Conservation (phyloP, 805 yeast species). For the Pichia occidentalis region DNA sequence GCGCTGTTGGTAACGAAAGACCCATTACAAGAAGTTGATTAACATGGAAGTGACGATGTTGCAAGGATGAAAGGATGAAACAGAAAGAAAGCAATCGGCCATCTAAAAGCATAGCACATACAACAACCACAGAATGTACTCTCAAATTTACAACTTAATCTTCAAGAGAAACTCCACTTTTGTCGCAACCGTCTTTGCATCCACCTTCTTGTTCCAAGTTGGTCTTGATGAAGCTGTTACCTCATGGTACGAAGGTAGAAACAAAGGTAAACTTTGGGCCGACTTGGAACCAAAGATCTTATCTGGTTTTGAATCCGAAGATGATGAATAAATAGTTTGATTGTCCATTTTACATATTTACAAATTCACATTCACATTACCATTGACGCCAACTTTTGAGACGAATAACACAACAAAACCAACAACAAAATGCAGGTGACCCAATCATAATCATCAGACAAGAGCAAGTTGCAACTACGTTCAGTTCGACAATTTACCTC, state of each 20-base stretch:
- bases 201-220: constrained; percentile 83
- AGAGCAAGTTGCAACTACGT: no score
- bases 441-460: no score
- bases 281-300: constrained; percentile 56
- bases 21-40: no score
- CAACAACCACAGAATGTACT: constrained; percentile 18
- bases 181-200: constrained; percentile 75
- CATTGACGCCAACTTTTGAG: neutral
- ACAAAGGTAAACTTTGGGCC: constrained; percentile 81
- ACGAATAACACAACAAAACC: neutral
- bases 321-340: constrained; percentile 34
- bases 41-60: no score
- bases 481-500: no score
- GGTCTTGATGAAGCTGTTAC: constrained; percentile 63
- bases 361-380: neutral
- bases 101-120: no score
- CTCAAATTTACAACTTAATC: constrained; percentile 54
- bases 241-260: constrained; percentile 67
- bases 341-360: neutral
- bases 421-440: no score
- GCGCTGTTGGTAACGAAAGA: no score
- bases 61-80: no score
- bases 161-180: constrained; percentile 89
- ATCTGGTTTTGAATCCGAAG: constrained; percentile 54
- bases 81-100: no score